These are phyloP conservation scores for Dioscorea dumetorum DNA, from an alignment of 106 monocot genomes.

Conservation along the genomic window DNA sequence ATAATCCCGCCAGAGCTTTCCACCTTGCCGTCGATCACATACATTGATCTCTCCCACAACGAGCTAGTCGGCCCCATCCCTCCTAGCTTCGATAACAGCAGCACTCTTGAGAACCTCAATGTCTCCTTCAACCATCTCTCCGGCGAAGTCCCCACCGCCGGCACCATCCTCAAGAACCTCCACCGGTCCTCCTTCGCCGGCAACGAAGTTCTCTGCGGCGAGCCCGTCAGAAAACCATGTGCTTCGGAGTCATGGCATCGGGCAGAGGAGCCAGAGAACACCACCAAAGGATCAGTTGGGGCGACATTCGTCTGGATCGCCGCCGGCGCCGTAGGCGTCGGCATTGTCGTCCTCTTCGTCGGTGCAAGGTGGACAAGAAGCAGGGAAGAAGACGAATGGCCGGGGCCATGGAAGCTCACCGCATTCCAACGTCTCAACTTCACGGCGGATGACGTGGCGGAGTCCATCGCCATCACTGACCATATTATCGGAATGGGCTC, in stretches of 20 bases:
- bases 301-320: constrained; percentile 49
- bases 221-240: constrained; percentile 30
- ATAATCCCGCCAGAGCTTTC: constrained; percentile 60
- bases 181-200: too few species aligned
- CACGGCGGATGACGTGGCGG: constrained; percentile 74
- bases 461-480: constrained; percentile 39
- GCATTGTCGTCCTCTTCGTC: too few species aligned
- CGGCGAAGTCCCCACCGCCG: too few species aligned
- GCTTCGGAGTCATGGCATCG: background rate
- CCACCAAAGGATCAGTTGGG: constrained; percentile 14
- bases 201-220: constrained; percentile 57
- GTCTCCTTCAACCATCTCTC: too few species aligned
- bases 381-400: too few species aligned
- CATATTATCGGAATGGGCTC: constrained; percentile 75
- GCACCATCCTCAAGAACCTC: too few species aligned
- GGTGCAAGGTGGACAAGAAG: too few species aligned
- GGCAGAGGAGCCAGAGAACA: background rate
- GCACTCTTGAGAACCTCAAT: constrained; percentile 77
- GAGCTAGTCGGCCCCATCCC: constrained; percentile 63
- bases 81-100: constrained; percentile 56
- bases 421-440: too few species aligned
- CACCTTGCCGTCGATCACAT: constrained; percentile 65
- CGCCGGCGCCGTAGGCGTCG: constrained; percentile 40
- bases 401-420: too few species aligned
- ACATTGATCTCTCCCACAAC: constrained; percentile 66